Conservation (phyloP, 495 filamentous ascomycete genomes). For the Penicillium canescens region DNA sequence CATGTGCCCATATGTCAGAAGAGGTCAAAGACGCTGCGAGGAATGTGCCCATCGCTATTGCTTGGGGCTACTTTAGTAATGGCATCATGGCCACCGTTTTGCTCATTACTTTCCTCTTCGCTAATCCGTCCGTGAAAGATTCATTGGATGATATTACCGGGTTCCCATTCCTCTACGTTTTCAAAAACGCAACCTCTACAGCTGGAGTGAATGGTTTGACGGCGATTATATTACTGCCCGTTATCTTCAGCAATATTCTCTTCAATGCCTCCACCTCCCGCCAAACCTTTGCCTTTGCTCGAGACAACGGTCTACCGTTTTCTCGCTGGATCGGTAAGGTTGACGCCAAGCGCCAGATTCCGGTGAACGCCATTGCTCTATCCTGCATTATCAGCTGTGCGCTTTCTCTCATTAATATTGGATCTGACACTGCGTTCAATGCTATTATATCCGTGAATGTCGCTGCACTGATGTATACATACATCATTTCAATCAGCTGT, state of each 20-base stretch:
- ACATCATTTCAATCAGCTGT: constrained; percentile 35
- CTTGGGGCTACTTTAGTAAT: constrained; percentile 37
- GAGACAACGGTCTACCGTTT: constrained; percentile 41
- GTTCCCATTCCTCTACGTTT: constrained; percentile 29
- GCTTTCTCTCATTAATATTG: constrained; percentile 39
- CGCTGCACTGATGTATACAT: constrained; percentile 36
- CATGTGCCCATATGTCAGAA: constrained; percentile 39
- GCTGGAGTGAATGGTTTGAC: constrained; percentile 27
- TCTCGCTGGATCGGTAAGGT: constrained; percentile 29
- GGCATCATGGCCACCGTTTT: constrained; percentile 37
- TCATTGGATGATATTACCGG: constrained; percentile 23
- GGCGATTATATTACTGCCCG: constrained; percentile 27
- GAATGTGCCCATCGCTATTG: constrained; percentile 39
- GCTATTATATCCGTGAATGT: constrained; percentile 43
- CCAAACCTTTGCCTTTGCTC: constrained; percentile 42
- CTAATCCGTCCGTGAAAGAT: constrained; percentile 34
- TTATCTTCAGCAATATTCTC: constrained; percentile 34
- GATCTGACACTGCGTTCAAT: constrained; percentile 41
- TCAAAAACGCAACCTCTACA: constrained; percentile 17
- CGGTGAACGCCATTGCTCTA: constrained; percentile 41
- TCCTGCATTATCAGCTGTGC: constrained; percentile 9
- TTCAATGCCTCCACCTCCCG: constrained; percentile 36
- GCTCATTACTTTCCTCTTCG: constrained; percentile 39
- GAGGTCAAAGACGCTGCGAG: constrained; percentile 41
- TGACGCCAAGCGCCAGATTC: constrained; percentile 42